Base-by-base conservation (phyloP, 352 stramenopile genomes). In the Phytophthora pinifolia region DNA sequence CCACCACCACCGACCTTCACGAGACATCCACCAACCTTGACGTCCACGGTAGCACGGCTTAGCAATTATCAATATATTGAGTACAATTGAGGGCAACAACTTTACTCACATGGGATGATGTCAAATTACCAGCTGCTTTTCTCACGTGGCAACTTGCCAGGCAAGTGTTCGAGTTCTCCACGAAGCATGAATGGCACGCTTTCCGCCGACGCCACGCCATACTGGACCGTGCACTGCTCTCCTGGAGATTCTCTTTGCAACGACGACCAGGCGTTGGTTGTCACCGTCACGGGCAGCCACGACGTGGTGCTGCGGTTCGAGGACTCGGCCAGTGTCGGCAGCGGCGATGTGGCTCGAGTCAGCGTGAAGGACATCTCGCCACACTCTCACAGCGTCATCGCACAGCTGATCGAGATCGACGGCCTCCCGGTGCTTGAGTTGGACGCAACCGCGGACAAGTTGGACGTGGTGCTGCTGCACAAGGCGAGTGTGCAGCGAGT, bases 241-340 rank as follows among this genome's bases (percentile, higher is more conserved):
- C 20, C 29, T 33, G 29, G 25, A 4, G 17, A 15, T 22, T n/a
- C 25, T 31, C 29, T 63, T 35, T 67, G 59, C 29, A 29, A 45
- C 29, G 17, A 58, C 5, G 27, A 51, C 22, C 38, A 59, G 31
- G 6, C 18, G 10, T 54, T 63, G 33, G 59, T 62, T 22, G 53
- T 67, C 20, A 59, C 33, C 44, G 59, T 63, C 27, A 67, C 59
- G 13, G 53, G 59, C 25, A 67, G 59, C 29, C 25, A 63, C 30
- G 59, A 67, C 34, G 52, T 67, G 8, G 18, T 50, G 18, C 34
- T 67, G 15, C 53, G 47, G 9, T 67, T 50, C n/a, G 53, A 59
- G 5, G 39, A 55, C 13, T 10, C 33, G 7, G 15, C 13, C 2
- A 25, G 14, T 8, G 29, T 6, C 8, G 46, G 54, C 7, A 29